These are phyloP conservation scores for Candida neerlandica DNA, from an alignment of 1,139 yeast species.

Conservation along the genomic window DNA sequence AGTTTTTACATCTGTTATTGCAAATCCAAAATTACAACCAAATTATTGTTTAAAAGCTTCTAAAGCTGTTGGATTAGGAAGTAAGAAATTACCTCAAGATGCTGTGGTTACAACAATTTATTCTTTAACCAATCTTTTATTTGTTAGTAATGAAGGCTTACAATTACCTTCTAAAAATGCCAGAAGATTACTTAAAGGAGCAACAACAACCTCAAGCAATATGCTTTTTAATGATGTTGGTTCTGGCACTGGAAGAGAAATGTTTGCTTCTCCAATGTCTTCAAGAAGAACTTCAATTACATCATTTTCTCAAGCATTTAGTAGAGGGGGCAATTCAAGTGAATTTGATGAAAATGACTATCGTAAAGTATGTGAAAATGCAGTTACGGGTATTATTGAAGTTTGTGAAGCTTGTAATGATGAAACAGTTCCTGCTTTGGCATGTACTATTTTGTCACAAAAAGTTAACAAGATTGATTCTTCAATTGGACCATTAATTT, in stretches of 20 bases:
- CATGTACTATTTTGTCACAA: constrained; percentile 82
- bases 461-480: constrained; percentile 56
- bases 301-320: constrained; percentile 18
- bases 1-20: constrained; percentile 51
- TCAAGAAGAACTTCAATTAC: constrained; percentile 23
- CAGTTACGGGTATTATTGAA: constrained; percentile 71
- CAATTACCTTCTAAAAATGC: constrained; percentile 26
- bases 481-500: constrained; percentile 43
- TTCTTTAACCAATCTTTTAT: constrained; percentile 74
- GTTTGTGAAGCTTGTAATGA: constrained; percentile 72
- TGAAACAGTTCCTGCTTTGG: constrained; percentile 74
- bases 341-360: constrained; percentile 35
- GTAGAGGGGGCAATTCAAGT: constrained; percentile 14
- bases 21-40: constrained; percentile 42
- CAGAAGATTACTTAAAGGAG: constrained; percentile 22
- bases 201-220: constrained; percentile 1
- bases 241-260: constrained; percentile 6
- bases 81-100: constrained; percentile 65
- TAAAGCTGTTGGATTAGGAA: constrained; percentile 46
- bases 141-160: constrained; percentile 51
- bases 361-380: constrained; percentile 53
- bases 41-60: constrained; percentile 39
- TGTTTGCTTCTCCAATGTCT: constrained; percentile 12
- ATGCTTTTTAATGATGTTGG: constrained; percentile 9
- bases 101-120: constrained; percentile 85